These are phyloP conservation scores for Sordariomycetes sp. DNA, from an alignment of 2,329 filamentous ascomycete genomes.

Conservation along the genomic window DNA sequence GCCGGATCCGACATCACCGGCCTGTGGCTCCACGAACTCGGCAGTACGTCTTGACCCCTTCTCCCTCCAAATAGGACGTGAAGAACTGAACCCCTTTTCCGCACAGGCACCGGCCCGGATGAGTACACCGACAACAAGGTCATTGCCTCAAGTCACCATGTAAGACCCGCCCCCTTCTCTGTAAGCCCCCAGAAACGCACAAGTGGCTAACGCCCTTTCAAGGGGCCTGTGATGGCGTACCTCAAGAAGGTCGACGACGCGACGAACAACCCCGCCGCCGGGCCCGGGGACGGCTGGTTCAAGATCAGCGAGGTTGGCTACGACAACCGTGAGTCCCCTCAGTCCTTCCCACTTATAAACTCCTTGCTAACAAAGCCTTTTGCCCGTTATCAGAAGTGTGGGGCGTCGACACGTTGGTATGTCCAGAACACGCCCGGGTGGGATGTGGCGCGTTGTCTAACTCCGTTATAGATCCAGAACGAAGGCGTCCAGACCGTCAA, in stretches of 20 bases:
- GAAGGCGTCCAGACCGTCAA: slow-evolving; percentile 28
- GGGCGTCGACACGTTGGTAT: too few relatives aligned
- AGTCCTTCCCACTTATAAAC: too few relatives aligned
- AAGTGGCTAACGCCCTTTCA: too few relatives aligned
- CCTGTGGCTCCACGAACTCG: slow-evolving; percentile 43
- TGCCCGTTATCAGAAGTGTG: too few relatives aligned
- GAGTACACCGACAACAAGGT: slow-evolving; percentile 26
- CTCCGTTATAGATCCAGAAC: background rate
- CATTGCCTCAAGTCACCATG: slow-evolving; percentile 43
- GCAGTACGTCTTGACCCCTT: slow-evolving; percentile 22
- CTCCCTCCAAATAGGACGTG: too few relatives aligned
- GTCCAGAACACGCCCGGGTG: too few relatives aligned
- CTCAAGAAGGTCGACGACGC: slow-evolving; percentile 43
- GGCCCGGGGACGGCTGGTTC: slow-evolving; percentile 30
- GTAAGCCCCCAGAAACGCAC: too few relatives aligned
- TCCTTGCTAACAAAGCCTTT: too few relatives aligned
- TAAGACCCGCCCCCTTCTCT: too few relatives aligned
- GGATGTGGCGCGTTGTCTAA: too few relatives aligned
- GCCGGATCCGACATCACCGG: slow-evolving; percentile 39
- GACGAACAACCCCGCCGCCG: slow-evolving; percentile 19
- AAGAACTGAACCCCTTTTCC: too few relatives aligned
- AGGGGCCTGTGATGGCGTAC: slow-evolving; percentile 38
- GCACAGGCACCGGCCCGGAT: too few relatives aligned
- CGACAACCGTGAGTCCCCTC: background rate
- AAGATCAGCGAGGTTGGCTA: slow-evolving; percentile 31